A percentile compares a stretch with the other conserved stretches of the same genome.
Conservation (phyloP, 345 rosid genomes). For the Dimocarpus longan region DNA sequence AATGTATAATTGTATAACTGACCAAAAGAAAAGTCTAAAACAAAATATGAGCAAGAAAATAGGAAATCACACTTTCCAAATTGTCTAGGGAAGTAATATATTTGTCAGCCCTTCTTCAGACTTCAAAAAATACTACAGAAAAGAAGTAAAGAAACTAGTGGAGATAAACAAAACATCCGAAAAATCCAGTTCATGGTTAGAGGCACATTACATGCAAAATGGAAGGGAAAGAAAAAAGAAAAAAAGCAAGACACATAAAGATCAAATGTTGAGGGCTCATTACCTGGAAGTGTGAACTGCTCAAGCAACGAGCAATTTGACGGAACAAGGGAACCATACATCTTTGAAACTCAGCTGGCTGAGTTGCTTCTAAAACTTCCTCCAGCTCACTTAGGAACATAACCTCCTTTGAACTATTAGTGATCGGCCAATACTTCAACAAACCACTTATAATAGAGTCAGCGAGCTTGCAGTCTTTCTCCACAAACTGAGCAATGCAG, state of each 20-base stretch:
- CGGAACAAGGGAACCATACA: slow-evolving; percentile 72
- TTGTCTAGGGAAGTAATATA: neutral
- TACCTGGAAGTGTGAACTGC: slow-evolving; percentile 84
- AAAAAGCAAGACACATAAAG: neutral
- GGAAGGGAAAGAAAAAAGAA: neutral
- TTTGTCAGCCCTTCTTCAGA: neutral
- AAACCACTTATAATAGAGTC: slow-evolving; percentile 64
- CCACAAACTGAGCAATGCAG: slow-evolving; percentile 68
- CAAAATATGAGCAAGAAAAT: neutral
- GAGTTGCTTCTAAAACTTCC: slow-evolving; percentile 75
- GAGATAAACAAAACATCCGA: neutral
- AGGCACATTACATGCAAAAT: neutral
- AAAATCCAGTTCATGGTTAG: neutral
- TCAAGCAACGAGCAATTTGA: slow-evolving; percentile 66
- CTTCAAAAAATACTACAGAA: neutral
- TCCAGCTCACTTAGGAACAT: slow-evolving; percentile 74
- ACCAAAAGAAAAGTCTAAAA: slow-evolving; percentile 1
- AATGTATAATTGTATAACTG: neutral
- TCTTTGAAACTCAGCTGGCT: slow-evolving; percentile 66
- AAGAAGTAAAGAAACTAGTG: neutral
- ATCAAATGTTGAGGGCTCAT: slow-evolving; percentile 12
- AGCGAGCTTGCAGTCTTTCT: slow-evolving; percentile 73
- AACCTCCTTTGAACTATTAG: slow-evolving; percentile 72
- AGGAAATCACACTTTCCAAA: slow-evolving; percentile 5
- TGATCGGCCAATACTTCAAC: slow-evolving; percentile 69